phyloP scores from a whole-genome alignment of 2,329 filamentous ascomycete genomes.

The Botrytis cinerea region DNA sequence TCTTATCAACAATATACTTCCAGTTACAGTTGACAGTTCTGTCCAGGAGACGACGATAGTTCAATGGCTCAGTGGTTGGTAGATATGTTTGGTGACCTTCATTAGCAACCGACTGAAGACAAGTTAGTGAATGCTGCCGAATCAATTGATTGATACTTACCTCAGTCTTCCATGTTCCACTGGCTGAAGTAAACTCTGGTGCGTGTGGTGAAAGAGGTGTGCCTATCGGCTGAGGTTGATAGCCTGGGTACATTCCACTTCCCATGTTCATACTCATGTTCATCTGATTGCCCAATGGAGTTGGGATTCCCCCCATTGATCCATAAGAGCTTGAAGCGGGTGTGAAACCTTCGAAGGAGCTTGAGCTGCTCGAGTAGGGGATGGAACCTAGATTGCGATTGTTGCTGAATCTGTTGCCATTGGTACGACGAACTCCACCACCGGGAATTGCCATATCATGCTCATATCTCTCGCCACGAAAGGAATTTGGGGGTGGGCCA shows the following conservation, averaged over 20 bases:
- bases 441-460: conserved; percentile 38
- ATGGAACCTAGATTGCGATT: conserved; percentile 33
- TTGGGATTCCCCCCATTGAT: conserved; percentile 35
- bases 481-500: conserved; percentile 33
- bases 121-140: conserved; percentile 34
- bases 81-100: conserved; percentile 73
- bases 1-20: conserved; percentile 99
- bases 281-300: conserved; percentile 31
- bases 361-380: conserved; percentile 41
- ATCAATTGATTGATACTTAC: conserved; percentile 37
- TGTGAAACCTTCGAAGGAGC: conserved; percentile 42
- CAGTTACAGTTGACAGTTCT: conserved; percentile 97
- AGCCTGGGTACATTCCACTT: conserved; percentile 42
- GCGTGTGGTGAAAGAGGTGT: conserved; percentile 73
- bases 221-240: conserved; percentile 57
- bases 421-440: conserved; percentile 35
- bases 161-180: conserved; percentile 42
- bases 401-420: conserved; percentile 38
- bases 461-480: conserved; percentile 40
- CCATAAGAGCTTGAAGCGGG: conserved; percentile 37
- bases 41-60: conserved; percentile 92
- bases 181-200: conserved; percentile 67
- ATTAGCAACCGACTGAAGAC: conserved; percentile 48
- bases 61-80: conserved; percentile 85
- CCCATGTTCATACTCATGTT: conserved; percentile 30